Conservation (phyloP, 2,329 filamentous ascomycete genomes). For the Fusarium albosuccineum region DNA sequence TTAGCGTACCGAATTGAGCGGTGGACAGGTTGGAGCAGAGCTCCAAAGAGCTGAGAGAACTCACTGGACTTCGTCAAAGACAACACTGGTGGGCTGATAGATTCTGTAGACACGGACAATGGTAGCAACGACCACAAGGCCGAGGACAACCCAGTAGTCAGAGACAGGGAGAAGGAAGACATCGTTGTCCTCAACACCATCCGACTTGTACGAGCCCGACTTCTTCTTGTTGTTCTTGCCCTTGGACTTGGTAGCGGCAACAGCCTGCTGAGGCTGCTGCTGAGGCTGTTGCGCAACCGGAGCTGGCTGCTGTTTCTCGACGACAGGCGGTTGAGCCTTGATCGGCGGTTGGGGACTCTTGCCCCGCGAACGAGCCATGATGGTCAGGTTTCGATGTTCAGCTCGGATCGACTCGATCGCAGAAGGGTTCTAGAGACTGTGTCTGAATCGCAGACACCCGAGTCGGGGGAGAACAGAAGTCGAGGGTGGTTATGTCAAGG, state of each 20-base stretch:
- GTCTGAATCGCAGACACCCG: conserved; percentile 26
- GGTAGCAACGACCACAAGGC: conserved; percentile 80
- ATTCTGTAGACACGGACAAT: conserved; percentile 93
- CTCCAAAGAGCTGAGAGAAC: conserved; percentile 54
- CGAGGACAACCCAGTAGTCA: conserved; percentile 83
- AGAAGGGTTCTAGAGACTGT: conserved; percentile 12
- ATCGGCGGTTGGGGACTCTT: conserved; percentile 53
- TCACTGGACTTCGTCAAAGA: conserved; percentile 99
- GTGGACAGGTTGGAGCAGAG: conserved; percentile 9
- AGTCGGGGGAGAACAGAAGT: conserved; percentile 19
- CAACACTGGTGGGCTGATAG: conserved; percentile 94
- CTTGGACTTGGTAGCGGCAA: conserved; percentile 31
- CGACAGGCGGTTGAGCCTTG: conserved; percentile 41
- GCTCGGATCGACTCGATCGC: conserved; percentile 35
- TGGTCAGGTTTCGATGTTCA: conserved; percentile 31
- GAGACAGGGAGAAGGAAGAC: conserved; percentile 86
- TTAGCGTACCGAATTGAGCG: conserved; percentile 28
- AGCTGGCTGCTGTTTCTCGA: conserved; percentile 39
- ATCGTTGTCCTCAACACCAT: conserved; percentile 89
- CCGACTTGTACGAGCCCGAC: conserved; percentile 75
- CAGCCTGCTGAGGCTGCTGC: conserved; percentile 17
- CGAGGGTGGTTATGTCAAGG: conserved; percentile 16
- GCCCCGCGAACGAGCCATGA: conserved; percentile 55
- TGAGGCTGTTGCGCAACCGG: conserved; percentile 22
- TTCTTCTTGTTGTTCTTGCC: conserved; percentile 52